A percentile compares a stretch with the other conserved stretches of the same genome.
These are phyloP conservation scores for Botrytis elliptica DNA, from an alignment of 2,329 filamentous ascomycete species.

Conservation along the genomic window DNA sequence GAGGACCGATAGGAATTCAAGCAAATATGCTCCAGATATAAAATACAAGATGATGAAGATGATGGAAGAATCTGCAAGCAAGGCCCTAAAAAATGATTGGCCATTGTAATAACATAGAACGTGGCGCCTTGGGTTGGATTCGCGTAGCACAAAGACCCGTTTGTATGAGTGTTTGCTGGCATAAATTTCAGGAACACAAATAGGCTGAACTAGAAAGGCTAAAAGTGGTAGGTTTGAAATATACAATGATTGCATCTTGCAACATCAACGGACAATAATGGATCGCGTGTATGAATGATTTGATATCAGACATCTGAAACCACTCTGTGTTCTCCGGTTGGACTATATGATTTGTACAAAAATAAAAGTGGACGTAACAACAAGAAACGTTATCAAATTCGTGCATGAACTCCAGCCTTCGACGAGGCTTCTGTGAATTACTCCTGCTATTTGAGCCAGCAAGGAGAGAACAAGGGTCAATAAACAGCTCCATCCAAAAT, in stretches of 20 bases:
- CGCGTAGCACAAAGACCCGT: conserved; percentile 9
- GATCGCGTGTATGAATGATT: conserved; percentile 10
- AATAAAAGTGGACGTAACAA: not conserved
- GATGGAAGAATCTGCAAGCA: not conserved
- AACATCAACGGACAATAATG: not conserved
- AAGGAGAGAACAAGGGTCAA: not conserved
- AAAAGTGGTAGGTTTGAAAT: not conserved
- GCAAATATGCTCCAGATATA: not conserved
- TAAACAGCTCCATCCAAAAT: not conserved
- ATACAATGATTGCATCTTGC: not conserved
- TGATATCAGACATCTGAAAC: conserved; percentile 1
- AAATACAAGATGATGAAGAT: not conserved
- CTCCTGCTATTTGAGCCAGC: not conserved
- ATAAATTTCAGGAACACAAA: not conserved
- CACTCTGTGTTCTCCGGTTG: not conserved
- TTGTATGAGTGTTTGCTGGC: conserved; percentile 25
- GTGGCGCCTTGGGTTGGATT: conserved; percentile 22
- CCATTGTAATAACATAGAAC: conserved; percentile 10
- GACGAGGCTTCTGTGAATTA: conserved; percentile 1
- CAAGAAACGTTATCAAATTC: not conserved
- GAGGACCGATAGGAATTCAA: not conserved
- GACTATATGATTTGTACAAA: not conserved
- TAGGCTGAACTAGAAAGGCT: not conserved
- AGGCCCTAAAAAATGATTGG: conserved; percentile 22
- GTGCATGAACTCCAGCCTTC: not conserved